A percentile compares a stretch with the other conserved stretches of the same genome.
Conservation (phyloP, 2,329 filamentous ascomycete species). For the Chrysoporthe puriensis region DNA sequence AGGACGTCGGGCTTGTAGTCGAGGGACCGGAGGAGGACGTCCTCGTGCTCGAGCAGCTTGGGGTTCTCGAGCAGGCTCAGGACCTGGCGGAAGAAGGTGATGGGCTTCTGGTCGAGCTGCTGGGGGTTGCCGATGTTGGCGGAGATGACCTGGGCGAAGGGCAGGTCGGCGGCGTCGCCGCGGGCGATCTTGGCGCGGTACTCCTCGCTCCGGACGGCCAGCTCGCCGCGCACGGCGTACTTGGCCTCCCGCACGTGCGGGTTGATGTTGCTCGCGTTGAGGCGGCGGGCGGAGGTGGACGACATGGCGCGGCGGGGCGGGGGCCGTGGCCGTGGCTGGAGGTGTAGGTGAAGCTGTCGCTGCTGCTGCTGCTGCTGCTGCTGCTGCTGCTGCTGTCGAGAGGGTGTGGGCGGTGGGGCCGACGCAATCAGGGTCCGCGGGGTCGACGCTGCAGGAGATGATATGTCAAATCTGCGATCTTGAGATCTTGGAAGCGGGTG, state of each 20-base stretch:
- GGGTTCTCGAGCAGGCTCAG: conserved; percentile 93
- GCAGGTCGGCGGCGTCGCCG: conserved; percentile 60
- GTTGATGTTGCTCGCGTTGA: conserved; percentile 90
- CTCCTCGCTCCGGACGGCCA: conserved; percentile 90
- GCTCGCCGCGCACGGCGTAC: conserved; percentile 95
- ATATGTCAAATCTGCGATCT: conserved; percentile 3
- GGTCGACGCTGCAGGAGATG: conserved; percentile 24
- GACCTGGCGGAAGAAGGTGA: conserved; percentile 98
- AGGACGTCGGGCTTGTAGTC: conserved; percentile 92
- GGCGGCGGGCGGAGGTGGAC: conserved; percentile 45
- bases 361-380: too few relatives aligned
- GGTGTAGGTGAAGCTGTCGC: neutral
- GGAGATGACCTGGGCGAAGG: conserved; percentile 89
- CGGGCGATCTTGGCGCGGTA: conserved; percentile 76
- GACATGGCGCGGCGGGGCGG: conserved; percentile 40
- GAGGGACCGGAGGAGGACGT: conserved; percentile 73
- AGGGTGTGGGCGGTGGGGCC: conserved; percentile 27
- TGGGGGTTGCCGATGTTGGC: conserved; percentile 99
- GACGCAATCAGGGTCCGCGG: conserved; percentile 19
- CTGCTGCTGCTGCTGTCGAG: too few relatives aligned
- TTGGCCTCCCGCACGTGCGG: conserved; percentile 82
- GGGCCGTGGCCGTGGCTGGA: conserved; percentile 29
- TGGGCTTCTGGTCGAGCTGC: conserved; percentile 97
- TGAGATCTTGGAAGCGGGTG: too few relatives aligned
- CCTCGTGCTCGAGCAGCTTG: conserved; percentile 76